Conservation (phyloP, 2,329 filamentous ascomycete species). For the Sporothrix euskadiensis region DNA sequence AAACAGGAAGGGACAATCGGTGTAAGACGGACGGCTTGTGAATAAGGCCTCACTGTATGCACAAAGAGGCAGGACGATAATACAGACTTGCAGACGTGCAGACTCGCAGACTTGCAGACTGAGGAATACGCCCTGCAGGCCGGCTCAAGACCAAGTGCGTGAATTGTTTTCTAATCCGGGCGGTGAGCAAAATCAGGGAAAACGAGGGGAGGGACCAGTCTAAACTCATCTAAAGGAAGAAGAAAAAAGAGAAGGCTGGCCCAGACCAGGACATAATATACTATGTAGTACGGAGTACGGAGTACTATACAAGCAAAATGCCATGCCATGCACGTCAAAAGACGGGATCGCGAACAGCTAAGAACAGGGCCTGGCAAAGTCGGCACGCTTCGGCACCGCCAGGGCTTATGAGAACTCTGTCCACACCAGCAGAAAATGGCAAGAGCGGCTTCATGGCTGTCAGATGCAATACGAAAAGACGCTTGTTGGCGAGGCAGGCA, state of each 20-base stretch:
- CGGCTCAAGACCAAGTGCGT: background rate
- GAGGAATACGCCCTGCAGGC: background rate
- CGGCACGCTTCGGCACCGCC: background rate
- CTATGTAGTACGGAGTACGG: too few relatives aligned
- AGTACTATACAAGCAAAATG: background rate
- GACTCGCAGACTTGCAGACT: background rate
- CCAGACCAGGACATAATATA: background rate
- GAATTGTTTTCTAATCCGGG: slow-evolving; percentile 7
- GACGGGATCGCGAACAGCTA: background rate
- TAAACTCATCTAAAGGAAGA: background rate
- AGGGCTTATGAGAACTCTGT: background rate
- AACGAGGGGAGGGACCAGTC: background rate
- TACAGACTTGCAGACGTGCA: background rate
- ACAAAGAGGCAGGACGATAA: background rate
- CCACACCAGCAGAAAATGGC: background rate
- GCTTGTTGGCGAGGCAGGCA: background rate
- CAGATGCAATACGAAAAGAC: background rate
- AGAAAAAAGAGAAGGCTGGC: background rate
- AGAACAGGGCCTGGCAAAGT: slow-evolving; percentile 2
- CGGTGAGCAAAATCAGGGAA: background rate
- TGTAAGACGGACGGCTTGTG: background rate
- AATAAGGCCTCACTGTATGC: too few relatives aligned
- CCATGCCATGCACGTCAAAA: background rate
- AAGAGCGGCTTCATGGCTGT: background rate
- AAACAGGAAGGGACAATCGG: background rate